Evolutionary conservation across 768 basidiomycete species (phyloP).

Genomic region (Sporobolomyces phaffii): DNA sequence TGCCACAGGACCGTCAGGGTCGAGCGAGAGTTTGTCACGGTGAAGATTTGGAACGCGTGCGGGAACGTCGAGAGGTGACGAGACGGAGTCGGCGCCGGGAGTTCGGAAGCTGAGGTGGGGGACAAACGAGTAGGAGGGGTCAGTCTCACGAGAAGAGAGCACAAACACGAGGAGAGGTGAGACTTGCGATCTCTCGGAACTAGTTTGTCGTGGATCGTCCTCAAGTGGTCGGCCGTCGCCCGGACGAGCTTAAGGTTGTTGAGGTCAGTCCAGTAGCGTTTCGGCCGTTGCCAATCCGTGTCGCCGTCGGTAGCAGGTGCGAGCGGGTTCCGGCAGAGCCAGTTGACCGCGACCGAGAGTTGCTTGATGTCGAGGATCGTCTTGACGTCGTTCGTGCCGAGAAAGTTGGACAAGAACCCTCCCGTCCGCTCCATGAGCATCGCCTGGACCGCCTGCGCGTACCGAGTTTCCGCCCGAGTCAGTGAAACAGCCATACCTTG

Average conservation of each 20-base stretch:
- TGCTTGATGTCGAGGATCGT: conserved; percentile 36
- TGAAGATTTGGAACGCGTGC: conserved; percentile 50
- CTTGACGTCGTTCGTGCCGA: conserved; percentile 16
- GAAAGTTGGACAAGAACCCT: conserved; percentile 8
- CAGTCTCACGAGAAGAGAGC: not conserved
- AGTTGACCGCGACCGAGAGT: conserved; percentile 32
- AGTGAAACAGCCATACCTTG: not conserved
- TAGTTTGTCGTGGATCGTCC: conserved; percentile 35
- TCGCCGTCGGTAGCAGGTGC: not conserved
- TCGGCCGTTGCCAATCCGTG: conserved; percentile 15
- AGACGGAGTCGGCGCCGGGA: conserved; percentile 43
- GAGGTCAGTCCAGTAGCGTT: conserved; percentile 33
- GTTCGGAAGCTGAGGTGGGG: not conserved
- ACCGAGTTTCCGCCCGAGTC: no score
- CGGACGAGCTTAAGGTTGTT: conserved; percentile 23
- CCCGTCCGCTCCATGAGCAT: conserved; percentile 23
- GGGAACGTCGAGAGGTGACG: conserved; percentile 8
- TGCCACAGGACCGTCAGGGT: conserved; percentile 75
- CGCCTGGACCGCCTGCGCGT: conserved; percentile 8
- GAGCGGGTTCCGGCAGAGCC: conserved; percentile 31
- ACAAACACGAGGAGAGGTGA: no score
- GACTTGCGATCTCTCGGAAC: conserved; percentile 20
- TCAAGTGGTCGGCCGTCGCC: conserved; percentile 29
- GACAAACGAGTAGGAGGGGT: no score
- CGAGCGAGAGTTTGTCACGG: conserved; percentile 68